A percentile compares a stretch with the other conserved stretches of the same genome.
These are phyloP conservation scores for Phytophthora fragariae DNA, from an alignment of 352 stramenopile species.

Conservation along the genomic window DNA sequence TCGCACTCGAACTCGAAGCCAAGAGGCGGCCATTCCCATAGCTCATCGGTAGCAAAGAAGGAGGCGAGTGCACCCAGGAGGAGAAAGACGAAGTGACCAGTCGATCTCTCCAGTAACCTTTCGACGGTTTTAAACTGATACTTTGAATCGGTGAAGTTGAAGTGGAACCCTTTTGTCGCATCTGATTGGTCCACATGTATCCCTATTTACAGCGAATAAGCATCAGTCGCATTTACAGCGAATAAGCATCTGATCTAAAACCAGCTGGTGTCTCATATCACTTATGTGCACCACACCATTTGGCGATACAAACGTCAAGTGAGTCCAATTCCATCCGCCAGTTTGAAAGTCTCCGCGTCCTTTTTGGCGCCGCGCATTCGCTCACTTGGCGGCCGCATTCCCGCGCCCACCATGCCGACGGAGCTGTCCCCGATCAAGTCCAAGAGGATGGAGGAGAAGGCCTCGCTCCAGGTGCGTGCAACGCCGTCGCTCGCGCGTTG, in stretches of 20 bases:
- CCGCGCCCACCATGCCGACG: constrained; percentile 47
- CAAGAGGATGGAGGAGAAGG: constrained; percentile 86
- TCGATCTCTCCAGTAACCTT: background rate
- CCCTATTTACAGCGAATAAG: background rate
- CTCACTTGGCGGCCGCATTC: background rate
- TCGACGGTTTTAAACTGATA: too few species aligned
- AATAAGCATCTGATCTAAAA: background rate
- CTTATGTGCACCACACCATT: constrained; percentile 21
- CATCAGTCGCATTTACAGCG: background rate
- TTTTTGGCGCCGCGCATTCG: constrained; percentile 20
- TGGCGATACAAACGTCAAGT: constrained; percentile 4
- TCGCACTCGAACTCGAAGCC: background rate
- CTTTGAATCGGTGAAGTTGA: background rate
- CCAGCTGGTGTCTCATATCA: constrained; percentile 12
- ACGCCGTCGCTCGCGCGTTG: background rate
- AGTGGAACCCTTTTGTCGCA: background rate
- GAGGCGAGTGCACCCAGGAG: background rate
- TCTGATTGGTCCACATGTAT: background rate
- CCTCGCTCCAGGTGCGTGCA: constrained; percentile 70
- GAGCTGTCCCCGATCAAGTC: constrained; percentile 85
- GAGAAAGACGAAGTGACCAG: background rate
- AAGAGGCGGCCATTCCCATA: background rate
- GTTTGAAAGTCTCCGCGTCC: constrained; percentile 27
- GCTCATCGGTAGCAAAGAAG: background rate
- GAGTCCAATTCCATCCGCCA: constrained; percentile 4